A percentile compares a stretch with the other conserved stretches of the same genome.
phyloP scores from a whole-genome alignment of 2,329 filamentous ascomycete species.

The Myriosclerotinia curreyana region DNA sequence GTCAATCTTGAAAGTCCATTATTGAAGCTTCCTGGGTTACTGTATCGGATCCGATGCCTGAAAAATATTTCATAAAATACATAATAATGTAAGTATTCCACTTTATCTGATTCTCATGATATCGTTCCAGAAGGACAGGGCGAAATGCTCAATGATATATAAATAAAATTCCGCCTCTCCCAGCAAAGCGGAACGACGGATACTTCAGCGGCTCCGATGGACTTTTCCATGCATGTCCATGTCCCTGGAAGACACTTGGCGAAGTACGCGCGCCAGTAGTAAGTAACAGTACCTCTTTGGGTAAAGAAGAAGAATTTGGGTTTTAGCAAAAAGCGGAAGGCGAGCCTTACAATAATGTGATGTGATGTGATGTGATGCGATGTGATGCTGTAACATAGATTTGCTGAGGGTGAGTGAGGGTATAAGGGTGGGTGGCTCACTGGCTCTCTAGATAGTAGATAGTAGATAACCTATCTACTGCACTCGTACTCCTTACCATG shows the following conservation, averaged over 20 bases:
- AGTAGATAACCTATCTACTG: neutral
- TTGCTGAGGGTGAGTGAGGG: neutral
- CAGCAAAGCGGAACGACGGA: slow-evolving; percentile 9
- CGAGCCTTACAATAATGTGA: too few relatives aligned
- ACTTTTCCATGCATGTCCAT: neutral
- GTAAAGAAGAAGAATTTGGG: too few relatives aligned
- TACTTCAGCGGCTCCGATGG: neutral
- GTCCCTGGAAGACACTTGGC: neutral
- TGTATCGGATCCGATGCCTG: slow-evolving; percentile 11
- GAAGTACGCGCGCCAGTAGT: too few relatives aligned
- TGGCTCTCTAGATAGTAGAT: too few relatives aligned
- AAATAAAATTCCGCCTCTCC: neutral
- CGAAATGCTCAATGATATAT: neutral
- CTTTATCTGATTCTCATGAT: neutral
- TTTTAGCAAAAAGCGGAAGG: too few relatives aligned
- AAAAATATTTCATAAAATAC: neutral
- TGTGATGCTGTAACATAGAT: too few relatives aligned
- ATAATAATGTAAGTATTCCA: neutral
- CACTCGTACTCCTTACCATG: neutral
- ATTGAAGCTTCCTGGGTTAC: neutral
- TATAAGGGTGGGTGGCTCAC: too few relatives aligned
- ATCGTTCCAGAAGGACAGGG: neutral
- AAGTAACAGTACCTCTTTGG: neutral
- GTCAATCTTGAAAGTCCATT: neutral
- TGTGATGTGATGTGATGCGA: too few relatives aligned